Evolutionary conservation across 164 flowering plant species (phyloP), one percentile per base, ranked within the genome.

Genomic region (Euptelea pleiosperma): DNA sequence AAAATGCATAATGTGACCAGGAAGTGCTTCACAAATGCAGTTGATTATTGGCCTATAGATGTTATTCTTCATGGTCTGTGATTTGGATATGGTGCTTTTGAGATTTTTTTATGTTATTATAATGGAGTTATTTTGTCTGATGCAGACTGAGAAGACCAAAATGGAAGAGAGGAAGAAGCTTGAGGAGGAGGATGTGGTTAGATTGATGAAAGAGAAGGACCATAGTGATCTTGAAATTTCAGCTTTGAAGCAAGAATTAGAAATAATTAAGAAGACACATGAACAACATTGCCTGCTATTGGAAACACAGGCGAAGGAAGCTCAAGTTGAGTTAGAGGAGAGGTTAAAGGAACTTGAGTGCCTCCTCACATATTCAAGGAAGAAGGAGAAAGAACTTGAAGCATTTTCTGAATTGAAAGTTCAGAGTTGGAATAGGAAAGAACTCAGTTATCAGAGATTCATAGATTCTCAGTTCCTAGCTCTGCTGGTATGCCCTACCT

Each of bases 91-190:
- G 8, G 36, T 46, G 42, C 40, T 35, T 11, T 41, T 49, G 52
- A 21, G 4, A 22, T 50, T 33, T 15, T 56, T 49, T 18, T 1
- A 30, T n/a, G n/a, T 34, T 36, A 12, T 28, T 11, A 14, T 52
- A 18, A 54, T 61, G 35, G 15, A n/a, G 29, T 36, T 46, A 28
- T 28, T 10, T 65, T 53, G 44, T n/a, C 25, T 14, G 9, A 49
- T 75, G 64, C 71, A 90, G 98, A 67, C 42, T 54, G 97, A 92
- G 72, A 90, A 83, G 71, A 45, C 58, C 14, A 75, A 77, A 71
- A 24, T 86, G 16, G 91, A 82, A 67, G 89, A 86, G 79, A 73
- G 60, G 62, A 82, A 73, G 69, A 82, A 79, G 74, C 73, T 72
- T 54, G 89, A 78, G 65, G 89, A 90, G 57, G 73, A 73, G 57